Conservation (phyloP, 2,329 filamentous ascomycete species). For the Emericellopsis atlantica region DNA sequence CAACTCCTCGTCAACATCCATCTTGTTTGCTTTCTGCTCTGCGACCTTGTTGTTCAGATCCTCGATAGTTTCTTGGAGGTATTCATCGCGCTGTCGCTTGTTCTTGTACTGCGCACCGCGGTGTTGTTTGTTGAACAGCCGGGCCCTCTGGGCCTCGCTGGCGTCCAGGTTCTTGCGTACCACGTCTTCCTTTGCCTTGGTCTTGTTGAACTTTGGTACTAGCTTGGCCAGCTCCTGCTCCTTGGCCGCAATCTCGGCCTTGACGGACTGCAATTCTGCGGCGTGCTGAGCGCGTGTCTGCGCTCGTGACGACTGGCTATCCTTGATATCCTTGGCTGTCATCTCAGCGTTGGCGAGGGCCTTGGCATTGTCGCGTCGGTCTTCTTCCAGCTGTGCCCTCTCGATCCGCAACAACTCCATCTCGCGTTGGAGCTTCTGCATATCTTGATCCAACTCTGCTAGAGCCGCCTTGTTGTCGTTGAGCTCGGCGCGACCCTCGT, state of each 20-base stretch:
- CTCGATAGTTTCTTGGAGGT: constrained; percentile 66
- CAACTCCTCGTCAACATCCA: constrained; percentile 78
- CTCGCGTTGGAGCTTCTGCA: constrained; percentile 68
- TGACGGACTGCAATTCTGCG: constrained; percentile 58
- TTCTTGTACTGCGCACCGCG: constrained; percentile 77
- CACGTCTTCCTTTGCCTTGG: constrained; percentile 59
- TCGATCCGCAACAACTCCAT: constrained; percentile 79
- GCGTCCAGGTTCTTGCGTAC: constrained; percentile 62
- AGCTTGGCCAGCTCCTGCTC: constrained; percentile 65
- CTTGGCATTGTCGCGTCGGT: constrained; percentile 72
- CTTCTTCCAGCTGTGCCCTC: constrained; percentile 76
- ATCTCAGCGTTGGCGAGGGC: constrained; percentile 76
- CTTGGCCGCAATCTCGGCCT: constrained; percentile 60
- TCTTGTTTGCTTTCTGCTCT: constrained; percentile 70
- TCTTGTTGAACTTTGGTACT: constrained; percentile 63
- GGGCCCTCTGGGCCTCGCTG: constrained; percentile 61
- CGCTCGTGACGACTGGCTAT: constrained; percentile 68
- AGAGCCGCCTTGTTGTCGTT: constrained; percentile 70
- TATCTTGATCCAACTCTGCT: constrained; percentile 62
- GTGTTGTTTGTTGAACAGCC: constrained; percentile 85
- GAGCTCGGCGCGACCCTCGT: constrained; percentile 67
- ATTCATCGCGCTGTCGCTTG: constrained; percentile 79
- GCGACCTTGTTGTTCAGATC: constrained; percentile 66
- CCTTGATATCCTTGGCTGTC: constrained; percentile 68
- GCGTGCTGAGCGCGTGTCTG: constrained; percentile 60